Evolutionary conservation across 2,329 filamentous ascomycete genomes (phyloP).

Genomic region (Alternaria arborescens): DNA sequence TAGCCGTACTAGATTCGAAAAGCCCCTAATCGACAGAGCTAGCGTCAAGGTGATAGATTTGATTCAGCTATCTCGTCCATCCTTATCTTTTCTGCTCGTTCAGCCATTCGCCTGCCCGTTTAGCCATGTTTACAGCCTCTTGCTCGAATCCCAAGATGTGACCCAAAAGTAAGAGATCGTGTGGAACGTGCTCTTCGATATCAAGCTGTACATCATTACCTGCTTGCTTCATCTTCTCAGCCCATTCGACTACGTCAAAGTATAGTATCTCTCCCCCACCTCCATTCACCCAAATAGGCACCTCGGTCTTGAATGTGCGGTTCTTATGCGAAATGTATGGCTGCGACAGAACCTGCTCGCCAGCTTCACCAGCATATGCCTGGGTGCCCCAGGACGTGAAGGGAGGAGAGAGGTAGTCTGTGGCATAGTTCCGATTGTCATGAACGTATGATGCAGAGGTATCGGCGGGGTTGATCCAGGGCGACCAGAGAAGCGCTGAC

Average conservation of each 20-base stretch:
- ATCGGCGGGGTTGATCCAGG: slow-evolving; percentile 53
- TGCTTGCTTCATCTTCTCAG: slow-evolving; percentile 47
- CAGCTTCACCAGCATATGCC: slow-evolving; percentile 42
- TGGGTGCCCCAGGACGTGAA: slow-evolving; percentile 56
- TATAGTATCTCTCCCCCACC: slow-evolving; percentile 56
- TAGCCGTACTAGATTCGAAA: too few species aligned
- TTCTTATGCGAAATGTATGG: slow-evolving; percentile 53
- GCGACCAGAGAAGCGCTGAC: slow-evolving; percentile 55
- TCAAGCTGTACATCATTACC: slow-evolving; percentile 56
- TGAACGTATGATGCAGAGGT: slow-evolving; percentile 34
- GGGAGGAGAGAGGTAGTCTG: slow-evolving; percentile 53
- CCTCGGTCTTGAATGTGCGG: slow-evolving; percentile 50
- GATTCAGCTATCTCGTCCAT: rapidly evolving
- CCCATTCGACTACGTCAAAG: slow-evolving; percentile 51
- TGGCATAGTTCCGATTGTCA: slow-evolving; percentile 45
- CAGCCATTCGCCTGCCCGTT: slow-evolving; percentile 52
- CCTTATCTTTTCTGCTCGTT: not conserved
- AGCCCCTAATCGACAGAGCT: not conserved
- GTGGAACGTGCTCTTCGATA: slow-evolving; percentile 53
- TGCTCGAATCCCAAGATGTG: slow-evolving; percentile 54
- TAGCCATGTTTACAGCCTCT: slow-evolving; percentile 44
- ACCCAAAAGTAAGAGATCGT: slow-evolving; percentile 58
- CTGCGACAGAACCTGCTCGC: slow-evolving; percentile 15
- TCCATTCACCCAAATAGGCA: slow-evolving; percentile 54
- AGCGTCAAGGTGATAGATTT: not conserved